Conservation (phyloP, 352 stramenopile genomes). For the Globisporangium nagaii region DNA sequence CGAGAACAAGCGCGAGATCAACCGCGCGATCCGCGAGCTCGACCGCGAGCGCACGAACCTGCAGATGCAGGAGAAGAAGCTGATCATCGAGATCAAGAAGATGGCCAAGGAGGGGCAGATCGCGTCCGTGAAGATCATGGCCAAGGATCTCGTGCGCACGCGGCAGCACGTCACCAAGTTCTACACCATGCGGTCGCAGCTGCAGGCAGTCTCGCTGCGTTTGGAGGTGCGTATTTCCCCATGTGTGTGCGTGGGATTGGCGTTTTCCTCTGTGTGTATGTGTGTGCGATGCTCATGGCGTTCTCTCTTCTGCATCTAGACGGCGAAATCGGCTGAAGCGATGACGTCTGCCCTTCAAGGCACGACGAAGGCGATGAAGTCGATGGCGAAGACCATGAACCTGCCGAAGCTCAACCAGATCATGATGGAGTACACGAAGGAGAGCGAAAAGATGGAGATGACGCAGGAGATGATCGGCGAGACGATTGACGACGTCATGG, state of each 20-base stretch:
- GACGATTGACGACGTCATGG: constrained; percentile 96
- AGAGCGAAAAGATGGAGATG: constrained; percentile 98
- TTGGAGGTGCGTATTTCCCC: constrained; percentile 47
- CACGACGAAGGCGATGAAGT: constrained; percentile 80
- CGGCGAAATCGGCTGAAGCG: constrained; percentile 94
- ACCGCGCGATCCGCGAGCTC: constrained; percentile 93
- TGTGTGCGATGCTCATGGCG: no score
- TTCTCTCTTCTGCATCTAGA: no score
- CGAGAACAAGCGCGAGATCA: constrained; percentile 98
- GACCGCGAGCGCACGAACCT: constrained; percentile 93
- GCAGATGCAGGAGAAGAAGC: constrained; percentile 92
- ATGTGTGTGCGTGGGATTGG: no score
- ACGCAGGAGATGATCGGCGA: constrained; percentile 98
- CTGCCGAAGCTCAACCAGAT: constrained; percentile 95
- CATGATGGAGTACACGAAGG: constrained; percentile 97
- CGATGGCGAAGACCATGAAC: constrained; percentile 95
- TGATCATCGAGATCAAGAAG: constrained; percentile 98
- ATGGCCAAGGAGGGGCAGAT: constrained; percentile 96
- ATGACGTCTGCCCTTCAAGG: constrained; percentile 88
- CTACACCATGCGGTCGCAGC: constrained; percentile 96
- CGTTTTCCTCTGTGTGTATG: background rate
- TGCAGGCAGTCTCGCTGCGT: constrained; percentile 94
- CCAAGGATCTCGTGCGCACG: constrained; percentile 94
- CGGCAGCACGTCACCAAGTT: constrained; percentile 97
- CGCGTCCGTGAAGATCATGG: constrained; percentile 96